phyloP scores from a whole-genome alignment of 257 asterid species.

The Lycium barbarum region DNA sequence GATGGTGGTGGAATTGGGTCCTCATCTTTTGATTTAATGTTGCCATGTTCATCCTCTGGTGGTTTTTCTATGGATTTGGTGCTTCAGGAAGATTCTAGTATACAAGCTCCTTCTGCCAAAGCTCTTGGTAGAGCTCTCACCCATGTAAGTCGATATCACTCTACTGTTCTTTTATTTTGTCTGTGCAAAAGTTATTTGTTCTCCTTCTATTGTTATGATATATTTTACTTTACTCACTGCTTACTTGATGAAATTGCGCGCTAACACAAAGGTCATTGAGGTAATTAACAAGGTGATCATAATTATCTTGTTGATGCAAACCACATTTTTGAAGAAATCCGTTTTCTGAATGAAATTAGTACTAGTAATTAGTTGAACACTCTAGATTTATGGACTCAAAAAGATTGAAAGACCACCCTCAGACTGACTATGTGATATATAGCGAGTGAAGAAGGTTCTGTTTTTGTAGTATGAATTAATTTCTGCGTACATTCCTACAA shows the following conservation, averaged over 20 bases:
- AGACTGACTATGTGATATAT: too few relatives aligned
- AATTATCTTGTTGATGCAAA: neutral
- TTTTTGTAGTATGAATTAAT: too few relatives aligned
- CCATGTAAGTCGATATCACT: slow-evolving; percentile 34
- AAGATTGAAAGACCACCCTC: too few relatives aligned
- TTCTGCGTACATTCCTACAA: too few relatives aligned
- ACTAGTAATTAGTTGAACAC: too few relatives aligned
- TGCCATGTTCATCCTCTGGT: neutral
- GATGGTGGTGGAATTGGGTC: neutral
- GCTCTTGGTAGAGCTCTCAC: slow-evolving; percentile 45
- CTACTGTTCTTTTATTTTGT: neutral
- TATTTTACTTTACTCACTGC: neutral
- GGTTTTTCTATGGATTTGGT: slow-evolving; percentile 31
- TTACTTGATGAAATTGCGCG: neutral
- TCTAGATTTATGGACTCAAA: too few relatives aligned
- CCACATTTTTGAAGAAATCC: too few relatives aligned
- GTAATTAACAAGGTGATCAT: neutral
- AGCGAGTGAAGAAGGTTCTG: too few relatives aligned
- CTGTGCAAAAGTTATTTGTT: neutral
- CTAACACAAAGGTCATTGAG: neutral
- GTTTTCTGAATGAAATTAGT: neutral
- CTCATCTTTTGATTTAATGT: neutral
- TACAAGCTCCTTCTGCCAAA: slow-evolving; percentile 31
- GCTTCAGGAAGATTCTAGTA: slow-evolving; percentile 27
- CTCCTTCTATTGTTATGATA: neutral